Conservation (phyloP, 2,329 filamentous ascomycete species). For the Fusarium armeniacum region DNA sequence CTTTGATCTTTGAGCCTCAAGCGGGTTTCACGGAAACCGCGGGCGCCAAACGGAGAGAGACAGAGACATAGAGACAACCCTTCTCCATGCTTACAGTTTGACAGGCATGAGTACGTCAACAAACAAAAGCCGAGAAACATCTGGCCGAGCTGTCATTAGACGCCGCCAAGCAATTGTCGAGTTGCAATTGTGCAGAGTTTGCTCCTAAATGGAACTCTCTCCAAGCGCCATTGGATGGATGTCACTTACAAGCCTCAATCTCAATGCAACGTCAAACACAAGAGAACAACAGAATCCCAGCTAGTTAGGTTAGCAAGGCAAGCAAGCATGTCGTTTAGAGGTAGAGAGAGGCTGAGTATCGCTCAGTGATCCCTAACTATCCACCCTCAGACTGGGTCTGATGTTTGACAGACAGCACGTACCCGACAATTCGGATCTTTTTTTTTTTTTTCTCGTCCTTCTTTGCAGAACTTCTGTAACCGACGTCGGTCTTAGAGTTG, state of each 20-base stretch:
- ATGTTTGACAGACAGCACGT: constrained; percentile 23
- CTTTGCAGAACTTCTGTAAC: constrained; percentile 9
- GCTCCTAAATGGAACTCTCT: constrained; percentile 16
- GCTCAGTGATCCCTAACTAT: constrained; percentile 3
- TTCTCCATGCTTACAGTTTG: not conserved
- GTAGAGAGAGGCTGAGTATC: not conserved
- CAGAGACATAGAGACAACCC: not conserved
- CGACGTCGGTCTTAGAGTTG: constrained; percentile 33
- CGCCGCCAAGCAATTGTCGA: constrained; percentile 7
- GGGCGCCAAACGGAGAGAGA: constrained; percentile 4
- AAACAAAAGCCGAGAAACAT: not conserved
- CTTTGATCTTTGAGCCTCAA: constrained; percentile 11
- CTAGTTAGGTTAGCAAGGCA: not conserved
- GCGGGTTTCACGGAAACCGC: constrained; percentile 29
- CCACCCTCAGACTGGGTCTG: not conserved
- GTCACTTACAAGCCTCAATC: constrained; percentile 42
- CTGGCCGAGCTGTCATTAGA: constrained; percentile 15
- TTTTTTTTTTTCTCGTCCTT: constrained; percentile 4
- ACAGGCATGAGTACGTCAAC: not conserved
- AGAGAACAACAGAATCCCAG: not conserved
- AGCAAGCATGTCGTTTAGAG: not conserved
- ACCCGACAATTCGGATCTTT: constrained; percentile 43
- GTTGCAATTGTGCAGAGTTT: constrained; percentile 19
- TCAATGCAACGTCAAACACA: constrained; percentile 21
- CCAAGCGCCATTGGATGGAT: constrained; percentile 31